These are phyloP conservation scores for Pestalotiopsis sp. DNA, from an alignment of 2,329 filamentous ascomycete species.

Conservation along the genomic window DNA sequence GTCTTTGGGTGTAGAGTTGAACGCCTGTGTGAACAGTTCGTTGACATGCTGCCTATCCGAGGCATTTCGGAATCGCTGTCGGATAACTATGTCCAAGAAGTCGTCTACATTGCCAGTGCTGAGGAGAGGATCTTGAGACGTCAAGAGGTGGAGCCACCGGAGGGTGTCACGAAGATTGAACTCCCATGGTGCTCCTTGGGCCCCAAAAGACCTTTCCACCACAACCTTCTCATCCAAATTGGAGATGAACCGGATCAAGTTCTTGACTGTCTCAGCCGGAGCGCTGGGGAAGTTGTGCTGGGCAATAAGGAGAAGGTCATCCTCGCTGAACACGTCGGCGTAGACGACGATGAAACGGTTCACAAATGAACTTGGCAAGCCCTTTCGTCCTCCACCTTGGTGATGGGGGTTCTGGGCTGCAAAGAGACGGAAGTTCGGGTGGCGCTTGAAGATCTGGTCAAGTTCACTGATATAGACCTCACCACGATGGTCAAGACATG, in stretches of 20 bases:
- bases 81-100: constrained; percentile 79
- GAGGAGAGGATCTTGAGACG: constrained; percentile 60
- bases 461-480: constrained; percentile 95
- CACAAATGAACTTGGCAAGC: constrained; percentile 91
- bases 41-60: constrained; percentile 67
- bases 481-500: constrained; percentile 93
- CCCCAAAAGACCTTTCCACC: constrained; percentile 56
- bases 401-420: constrained; percentile 97
- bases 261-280: constrained; percentile 56
- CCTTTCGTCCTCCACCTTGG: constrained; percentile 93
- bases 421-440: constrained; percentile 90
- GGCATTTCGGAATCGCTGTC: constrained; percentile 79
- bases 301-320: constrained; percentile 83
- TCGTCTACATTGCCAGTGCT: constrained; percentile 62
- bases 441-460: constrained; percentile 88
- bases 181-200: constrained; percentile 82
- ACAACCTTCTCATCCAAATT: constrained; percentile 73
- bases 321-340: constrained; percentile 80
- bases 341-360: constrained; percentile 98
- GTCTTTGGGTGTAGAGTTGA: constrained; percentile 49
- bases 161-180: constrained; percentile 91
- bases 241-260: constrained; percentile 78
- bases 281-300: constrained; percentile 72
- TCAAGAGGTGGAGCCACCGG: constrained; percentile 78
- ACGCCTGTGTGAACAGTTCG: constrained; percentile 65